Base-by-base conservation (phyloP, 768 basidiomycete genomes). In the Kwoniella shandongensis region DNA sequence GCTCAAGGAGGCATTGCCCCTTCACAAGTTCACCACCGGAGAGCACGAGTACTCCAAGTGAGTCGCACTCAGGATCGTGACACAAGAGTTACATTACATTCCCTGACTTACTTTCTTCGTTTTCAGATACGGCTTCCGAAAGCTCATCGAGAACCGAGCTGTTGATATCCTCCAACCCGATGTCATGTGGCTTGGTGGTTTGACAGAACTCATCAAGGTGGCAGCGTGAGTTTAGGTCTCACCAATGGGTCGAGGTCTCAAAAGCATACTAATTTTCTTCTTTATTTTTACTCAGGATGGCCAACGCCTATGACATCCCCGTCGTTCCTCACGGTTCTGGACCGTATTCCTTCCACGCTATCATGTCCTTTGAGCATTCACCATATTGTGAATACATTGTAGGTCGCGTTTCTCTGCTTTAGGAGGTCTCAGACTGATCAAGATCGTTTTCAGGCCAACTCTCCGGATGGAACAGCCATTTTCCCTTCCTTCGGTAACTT, bases 251-350 rank as follows among this genome's bases (percentile, higher is more conserved):
- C 35, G 30, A 38, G 4, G 11, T 27, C n/a, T n/a, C n/a, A 7
- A 18, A 13, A 15, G 11, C 22, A 38, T 40, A 4, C 20, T 36
- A 35, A 36, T 6, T 20, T 25, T 11, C 45, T 26, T 11, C 8
- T 26, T n/a, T 15, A 30, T 17, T 32, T 23, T 20, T 35, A 6
- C 44, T 23, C 44, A 65, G 58, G 26, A 76, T 78, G 64, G 79
- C 79, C 1, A 73, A 77, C 2, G 80, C 79, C 13, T 80, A 82
- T 63, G 80, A 82, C 62, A 79, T 81, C 44, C 80, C 80, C 23
- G 79, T 81, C 42, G 79, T 81, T 17, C 80, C 80, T 6, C 80
- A 81, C 65, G 81, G 80, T 29, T 79, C 77, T 12, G 80, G 81
- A 11, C 79, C 79, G 23, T 82, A 82, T 73, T 79, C 77, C 44